phyloP scores from a whole-genome alignment of 1,284 basidiomycete genomes.

The Vanrija humicola region DNA sequence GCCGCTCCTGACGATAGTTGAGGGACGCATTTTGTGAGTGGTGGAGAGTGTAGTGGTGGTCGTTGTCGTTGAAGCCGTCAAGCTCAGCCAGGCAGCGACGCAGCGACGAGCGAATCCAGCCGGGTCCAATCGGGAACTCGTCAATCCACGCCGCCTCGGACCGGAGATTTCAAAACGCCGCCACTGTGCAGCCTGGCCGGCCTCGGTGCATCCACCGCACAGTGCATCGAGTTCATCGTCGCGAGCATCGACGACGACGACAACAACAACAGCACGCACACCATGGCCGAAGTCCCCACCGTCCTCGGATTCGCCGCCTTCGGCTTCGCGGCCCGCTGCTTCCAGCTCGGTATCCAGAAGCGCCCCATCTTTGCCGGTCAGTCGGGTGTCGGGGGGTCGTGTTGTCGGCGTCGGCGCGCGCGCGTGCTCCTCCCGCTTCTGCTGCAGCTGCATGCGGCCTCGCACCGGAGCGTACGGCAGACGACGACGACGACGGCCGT shows the following conservation, averaged over 20 bases:
- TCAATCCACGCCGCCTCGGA: constrained; percentile 1
- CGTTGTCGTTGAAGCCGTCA: neutral
- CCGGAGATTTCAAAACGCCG: constrained; percentile 10
- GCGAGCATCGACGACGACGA: neutral
- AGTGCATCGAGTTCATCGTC: neutral
- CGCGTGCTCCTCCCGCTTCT: no score
- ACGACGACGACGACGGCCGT: no score
- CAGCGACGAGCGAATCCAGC: neutral
- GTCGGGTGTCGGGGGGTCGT: constrained; percentile 10
- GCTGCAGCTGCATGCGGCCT: no score
- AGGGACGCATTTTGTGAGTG: constrained; percentile 59
- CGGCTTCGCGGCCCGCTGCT: constrained; percentile 70
- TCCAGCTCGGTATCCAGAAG: constrained; percentile 72
- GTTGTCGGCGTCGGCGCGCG: neutral
- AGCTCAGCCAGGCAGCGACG: no score
- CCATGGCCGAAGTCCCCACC: constrained; percentile 67
- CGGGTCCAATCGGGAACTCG: constrained; percentile 6
- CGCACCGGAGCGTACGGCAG: no score
- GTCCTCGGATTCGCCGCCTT: constrained; percentile 73
- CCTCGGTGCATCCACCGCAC: neutral
- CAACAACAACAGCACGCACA: neutral
- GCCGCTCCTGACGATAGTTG: constrained; percentile 58
- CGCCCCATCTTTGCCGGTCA: constrained; percentile 42
- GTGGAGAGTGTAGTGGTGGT: neutral
- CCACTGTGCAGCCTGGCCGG: neutral